phyloP scores from a whole-genome alignment of 345 rosid species.

The Syzygium grande region DNA sequence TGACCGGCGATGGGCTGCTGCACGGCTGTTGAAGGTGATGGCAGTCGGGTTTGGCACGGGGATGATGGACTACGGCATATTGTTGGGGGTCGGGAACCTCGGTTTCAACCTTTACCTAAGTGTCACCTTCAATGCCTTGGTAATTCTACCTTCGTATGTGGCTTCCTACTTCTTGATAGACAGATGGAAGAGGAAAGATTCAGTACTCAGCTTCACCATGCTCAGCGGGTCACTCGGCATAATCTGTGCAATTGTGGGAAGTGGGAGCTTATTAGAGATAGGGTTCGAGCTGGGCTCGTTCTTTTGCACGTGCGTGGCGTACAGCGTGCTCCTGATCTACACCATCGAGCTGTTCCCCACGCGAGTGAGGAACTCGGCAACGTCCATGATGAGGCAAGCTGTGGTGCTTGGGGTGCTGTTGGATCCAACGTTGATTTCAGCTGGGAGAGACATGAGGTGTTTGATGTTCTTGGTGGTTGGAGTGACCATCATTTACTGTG shows the following conservation, averaged over 20 bases:
- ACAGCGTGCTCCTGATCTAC: slow-evolving; percentile 31
- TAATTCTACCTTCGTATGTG: slow-evolving; percentile 25
- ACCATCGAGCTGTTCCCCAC: slow-evolving; percentile 60
- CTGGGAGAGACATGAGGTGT: slow-evolving; percentile 22
- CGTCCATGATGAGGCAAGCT: slow-evolving; percentile 54
- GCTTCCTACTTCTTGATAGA: slow-evolving; percentile 22
- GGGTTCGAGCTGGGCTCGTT: slow-evolving; percentile 41
- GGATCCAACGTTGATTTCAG: slow-evolving; percentile 46
- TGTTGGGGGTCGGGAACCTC: slow-evolving; percentile 30
- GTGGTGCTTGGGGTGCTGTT: slow-evolving; percentile 43
- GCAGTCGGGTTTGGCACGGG: slow-evolving; percentile 30
- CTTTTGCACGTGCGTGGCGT: slow-evolving; percentile 29
- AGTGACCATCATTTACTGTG: slow-evolving; percentile 38
- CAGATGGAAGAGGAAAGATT: slow-evolving; percentile 20
- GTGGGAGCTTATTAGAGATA: slow-evolving; percentile 6
- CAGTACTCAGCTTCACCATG: slow-evolving; percentile 13
- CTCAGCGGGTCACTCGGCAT: slow-evolving; percentile 29
- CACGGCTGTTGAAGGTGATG: slow-evolving; percentile 12
- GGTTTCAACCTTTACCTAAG: slow-evolving; percentile 26
- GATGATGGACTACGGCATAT: slow-evolving; percentile 33
- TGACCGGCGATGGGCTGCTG: slow-evolving; percentile 6
- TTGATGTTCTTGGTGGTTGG: slow-evolving; percentile 54
- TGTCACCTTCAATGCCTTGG: slow-evolving; percentile 30
- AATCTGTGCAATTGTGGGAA: slow-evolving; percentile 9
- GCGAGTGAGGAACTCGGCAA: slow-evolving; percentile 51